These are phyloP conservation scores for Backusella macrospora DNA, from an alignment of 192 early-diverging fungal genomes.

Conservation along the genomic window DNA sequence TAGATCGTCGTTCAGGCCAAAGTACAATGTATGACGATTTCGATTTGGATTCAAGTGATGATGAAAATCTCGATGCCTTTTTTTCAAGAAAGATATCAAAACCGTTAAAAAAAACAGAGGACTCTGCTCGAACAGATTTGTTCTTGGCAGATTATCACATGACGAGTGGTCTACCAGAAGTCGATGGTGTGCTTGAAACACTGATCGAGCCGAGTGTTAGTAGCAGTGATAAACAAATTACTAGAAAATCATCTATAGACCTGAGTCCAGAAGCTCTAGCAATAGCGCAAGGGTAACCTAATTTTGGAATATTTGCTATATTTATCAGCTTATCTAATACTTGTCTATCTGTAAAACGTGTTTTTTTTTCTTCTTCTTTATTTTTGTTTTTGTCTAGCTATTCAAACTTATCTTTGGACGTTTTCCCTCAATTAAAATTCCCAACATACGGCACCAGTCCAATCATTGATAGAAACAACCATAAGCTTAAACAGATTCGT, in stretches of 20 bases:
- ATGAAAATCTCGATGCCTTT: constrained; percentile 34
- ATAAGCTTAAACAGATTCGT: constrained; percentile 46
- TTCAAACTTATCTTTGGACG: constrained; percentile 40
- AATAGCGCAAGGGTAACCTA: neutral
- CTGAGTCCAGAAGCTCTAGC: neutral
- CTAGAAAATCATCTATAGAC: neutral
- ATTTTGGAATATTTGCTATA: neutral
- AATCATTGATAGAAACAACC: constrained; percentile 48
- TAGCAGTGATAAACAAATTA: neutral
- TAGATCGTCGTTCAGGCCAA: neutral
- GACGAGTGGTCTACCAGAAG: constrained; percentile 44
- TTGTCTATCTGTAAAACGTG: neutral
- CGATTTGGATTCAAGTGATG: constrained; percentile 43
- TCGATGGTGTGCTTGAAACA: constrained; percentile 26
- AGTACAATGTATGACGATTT: constrained; percentile 28
- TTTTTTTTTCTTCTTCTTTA: neutral
- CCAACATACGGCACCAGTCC: constrained; percentile 41
- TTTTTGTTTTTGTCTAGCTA: neutral
- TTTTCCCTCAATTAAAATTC: constrained; percentile 39
- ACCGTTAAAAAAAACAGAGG: constrained; percentile 15
- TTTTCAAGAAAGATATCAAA: constrained; percentile 18
- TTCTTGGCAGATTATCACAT: constrained; percentile 55
- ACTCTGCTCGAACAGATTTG: constrained; percentile 33
- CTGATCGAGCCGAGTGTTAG: neutral
- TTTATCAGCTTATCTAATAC: neutral